Conservation (phyloP, 2,329 filamentous ascomycete genomes). For the Tolypocladium endophyticum region DNA sequence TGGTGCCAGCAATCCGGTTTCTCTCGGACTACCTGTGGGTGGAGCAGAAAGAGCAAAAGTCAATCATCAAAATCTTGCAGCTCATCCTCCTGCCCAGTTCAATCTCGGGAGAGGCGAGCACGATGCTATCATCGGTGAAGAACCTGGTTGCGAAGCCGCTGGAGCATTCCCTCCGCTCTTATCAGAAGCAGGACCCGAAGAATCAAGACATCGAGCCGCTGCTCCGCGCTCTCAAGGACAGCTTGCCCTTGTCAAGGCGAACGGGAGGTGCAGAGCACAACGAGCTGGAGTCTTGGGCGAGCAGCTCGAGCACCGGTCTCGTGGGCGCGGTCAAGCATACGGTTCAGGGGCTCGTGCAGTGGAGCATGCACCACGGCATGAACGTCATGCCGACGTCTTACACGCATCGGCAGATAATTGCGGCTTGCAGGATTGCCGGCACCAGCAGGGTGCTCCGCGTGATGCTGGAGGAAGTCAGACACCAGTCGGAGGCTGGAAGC, state of each 20-base stretch:
- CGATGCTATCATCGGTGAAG: conserved; percentile 61
- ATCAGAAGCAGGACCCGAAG: conserved; percentile 56
- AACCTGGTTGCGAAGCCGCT: conserved; percentile 61
- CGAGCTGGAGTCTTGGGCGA: conserved; percentile 60
- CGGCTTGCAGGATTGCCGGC: conserved; percentile 49
- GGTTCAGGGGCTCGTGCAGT: conserved; percentile 53
- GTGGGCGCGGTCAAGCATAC: conserved; percentile 47
- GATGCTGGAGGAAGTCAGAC: conserved; percentile 57
- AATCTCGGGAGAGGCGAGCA: conserved; percentile 59
- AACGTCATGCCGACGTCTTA: conserved; percentile 54
- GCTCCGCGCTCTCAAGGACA: conserved; percentile 52
- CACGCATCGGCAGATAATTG: conserved; percentile 60
- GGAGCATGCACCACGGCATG: conserved; percentile 48
- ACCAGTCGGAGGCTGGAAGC: conserved; percentile 48
- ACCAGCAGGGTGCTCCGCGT: conserved; percentile 47
- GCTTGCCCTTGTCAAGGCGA: conserved; percentile 46
- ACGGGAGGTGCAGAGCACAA: conserved; percentile 51
- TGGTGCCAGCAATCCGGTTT: conserved; percentile 64
- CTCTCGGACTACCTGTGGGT: conserved; percentile 61
- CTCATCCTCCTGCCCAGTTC: conserved; percentile 61
- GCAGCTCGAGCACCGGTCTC: conserved; percentile 44
- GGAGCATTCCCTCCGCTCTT: conserved; percentile 54
- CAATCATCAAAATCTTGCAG: conserved; percentile 61
- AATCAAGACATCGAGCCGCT: conserved; percentile 62
- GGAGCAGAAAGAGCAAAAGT: conserved; percentile 53